phyloP scores from a whole-genome alignment of 2,329 filamentous ascomycete species.

The Curvularia spicifera region DNA sequence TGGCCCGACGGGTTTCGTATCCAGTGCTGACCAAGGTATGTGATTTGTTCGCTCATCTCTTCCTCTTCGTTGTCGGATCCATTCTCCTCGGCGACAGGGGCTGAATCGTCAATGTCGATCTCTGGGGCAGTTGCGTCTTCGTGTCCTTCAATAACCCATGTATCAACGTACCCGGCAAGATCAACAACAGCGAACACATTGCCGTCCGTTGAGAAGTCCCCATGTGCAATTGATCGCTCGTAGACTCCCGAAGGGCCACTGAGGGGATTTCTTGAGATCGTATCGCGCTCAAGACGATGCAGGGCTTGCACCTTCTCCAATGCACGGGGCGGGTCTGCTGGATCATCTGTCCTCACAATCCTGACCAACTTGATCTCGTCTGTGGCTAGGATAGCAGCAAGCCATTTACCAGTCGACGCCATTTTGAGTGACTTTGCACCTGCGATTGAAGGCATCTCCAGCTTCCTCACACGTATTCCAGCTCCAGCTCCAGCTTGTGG shows the following conservation, averaged over 20 bases:
- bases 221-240: constrained; percentile 74
- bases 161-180: constrained; percentile 83
- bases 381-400: constrained; percentile 61
- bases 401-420: constrained; percentile 73
- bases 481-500: constrained; percentile 60
- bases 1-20: constrained; percentile 71
- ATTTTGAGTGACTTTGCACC: constrained; percentile 75
- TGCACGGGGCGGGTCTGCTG: constrained; percentile 47
- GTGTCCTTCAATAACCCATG: constrained; percentile 74
- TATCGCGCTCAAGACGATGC: constrained; percentile 46
- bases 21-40: constrained; percentile 72
- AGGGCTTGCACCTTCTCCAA: constrained; percentile 50
- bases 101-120: constrained; percentile 48
- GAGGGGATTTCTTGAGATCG: constrained; percentile 44
- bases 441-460: constrained; percentile 67
- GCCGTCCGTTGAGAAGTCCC: constrained; percentile 81
- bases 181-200: constrained; percentile 80
- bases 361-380: constrained; percentile 57
- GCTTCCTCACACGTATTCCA: constrained; percentile 72
- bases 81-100: constrained; percentile 37
- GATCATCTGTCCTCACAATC: constrained; percentile 53
- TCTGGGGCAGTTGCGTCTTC: constrained; percentile 56
- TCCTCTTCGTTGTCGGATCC: constrained; percentile 55
- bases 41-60: constrained; percentile 54
- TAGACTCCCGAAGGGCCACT: constrained; percentile 77